phyloP scores from a whole-genome alignment of 257 asterid species.

The Osmanthus fragrans region DNA sequence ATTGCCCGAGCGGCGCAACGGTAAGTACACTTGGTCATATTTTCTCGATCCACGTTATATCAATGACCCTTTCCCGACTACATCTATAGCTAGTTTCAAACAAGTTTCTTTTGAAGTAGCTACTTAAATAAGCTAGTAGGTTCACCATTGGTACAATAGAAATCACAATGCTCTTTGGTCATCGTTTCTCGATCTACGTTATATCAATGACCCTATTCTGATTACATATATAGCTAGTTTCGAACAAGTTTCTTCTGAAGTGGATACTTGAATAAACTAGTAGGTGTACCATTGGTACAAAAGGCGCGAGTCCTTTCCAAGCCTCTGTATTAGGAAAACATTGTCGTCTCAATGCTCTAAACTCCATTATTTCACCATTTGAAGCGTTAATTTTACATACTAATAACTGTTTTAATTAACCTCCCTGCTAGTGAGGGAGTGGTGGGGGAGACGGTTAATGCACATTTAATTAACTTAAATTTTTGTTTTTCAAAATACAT shows the following conservation, averaged over 20 bases:
- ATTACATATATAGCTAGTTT: neutral
- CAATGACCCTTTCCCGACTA: neutral
- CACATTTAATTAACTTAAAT: neutral
- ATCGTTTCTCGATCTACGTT: too few species aligned
- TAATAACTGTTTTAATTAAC: neutral
- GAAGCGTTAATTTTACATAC: neutral
- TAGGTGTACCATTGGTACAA: neutral
- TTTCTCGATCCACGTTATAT: neutral
- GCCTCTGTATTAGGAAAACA: neutral
- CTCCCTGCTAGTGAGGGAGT: constrained; percentile 6
- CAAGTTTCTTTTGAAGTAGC: neutral
- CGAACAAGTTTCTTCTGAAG: neutral
- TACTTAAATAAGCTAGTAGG: too few species aligned
- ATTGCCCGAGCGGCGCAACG: constrained; percentile 58
- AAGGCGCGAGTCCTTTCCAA: neutral
- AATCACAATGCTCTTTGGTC: too few species aligned
- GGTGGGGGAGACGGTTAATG: neutral
- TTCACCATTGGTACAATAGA: neutral
- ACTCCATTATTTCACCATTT: neutral
- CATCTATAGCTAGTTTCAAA: neutral
- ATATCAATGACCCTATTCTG: too few species aligned
- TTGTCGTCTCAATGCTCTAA: neutral
- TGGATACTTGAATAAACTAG: too few species aligned
- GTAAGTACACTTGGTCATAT: constrained; percentile 30
- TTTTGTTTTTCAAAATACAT: neutral